Base-by-base conservation (phyloP, 371 early-diverging fungal genomes). In the Syncephalastrum racemosum region DNA sequence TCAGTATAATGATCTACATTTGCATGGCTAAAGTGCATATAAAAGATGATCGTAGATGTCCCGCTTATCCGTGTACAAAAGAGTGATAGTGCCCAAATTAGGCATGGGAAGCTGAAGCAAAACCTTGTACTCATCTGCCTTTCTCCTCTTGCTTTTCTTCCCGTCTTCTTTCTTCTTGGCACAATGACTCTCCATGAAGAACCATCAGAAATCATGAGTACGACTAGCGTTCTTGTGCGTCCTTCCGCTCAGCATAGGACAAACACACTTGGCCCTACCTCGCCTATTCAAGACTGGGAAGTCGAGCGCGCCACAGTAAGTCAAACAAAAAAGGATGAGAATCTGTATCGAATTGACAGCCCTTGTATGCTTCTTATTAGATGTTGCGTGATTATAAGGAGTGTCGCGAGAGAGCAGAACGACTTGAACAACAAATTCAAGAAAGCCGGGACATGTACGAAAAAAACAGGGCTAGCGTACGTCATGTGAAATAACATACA, bases 261-360 rank as follows among this genome's bases (percentile, higher is more conserved):
- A 0, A 50, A 46, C 20, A 62, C 62, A 12, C 45, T 60, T 2
- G 58, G 58, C 16, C 61, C 64, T 13, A 24, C 56, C 16, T 31
- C 53, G 14, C 56, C 61, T 36, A 60, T 63, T n/a, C 58, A 62
- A 42, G 67, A 73, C 36, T 73, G 69, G 69, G 73, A 73, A 44
- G 49, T 62, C 1, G 73, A 73, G 50, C 60, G 62, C 48, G 56
- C 58, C 4, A 51, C 59, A 56, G 68, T 67, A 67, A 41, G 27
- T 7, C 10, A 31, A 50, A 6, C 12, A 31, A 4, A 25, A 24
- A 25, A 45, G 4, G 45, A 51, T 19, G 40, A 53, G 16, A 46
- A 15, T 15, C 20, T 59, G 16, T 13, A 23, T 19, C 24, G 19
- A 46, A 40, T 16, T 22, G 39, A 25, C 27, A 45, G 31, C 23